Evolutionary conservation across 768 basidiomycete genomes (phyloP).

Genomic region (Boletellus ananas): DNA sequence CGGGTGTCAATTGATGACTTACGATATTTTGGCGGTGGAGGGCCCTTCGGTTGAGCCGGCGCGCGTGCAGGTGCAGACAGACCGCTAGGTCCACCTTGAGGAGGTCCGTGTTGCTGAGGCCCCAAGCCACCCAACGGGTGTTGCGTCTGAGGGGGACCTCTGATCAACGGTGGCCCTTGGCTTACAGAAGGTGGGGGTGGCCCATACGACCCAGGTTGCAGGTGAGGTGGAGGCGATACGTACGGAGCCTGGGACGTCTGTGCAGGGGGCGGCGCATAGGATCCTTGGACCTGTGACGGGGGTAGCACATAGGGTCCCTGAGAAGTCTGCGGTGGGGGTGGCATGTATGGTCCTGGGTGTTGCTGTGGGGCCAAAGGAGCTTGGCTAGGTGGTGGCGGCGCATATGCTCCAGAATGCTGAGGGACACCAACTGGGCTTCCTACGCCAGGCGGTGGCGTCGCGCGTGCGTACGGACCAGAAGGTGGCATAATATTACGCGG

Average conservation of each 20-base stretch:
- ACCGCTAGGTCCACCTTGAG: slow-evolving; percentile 25
- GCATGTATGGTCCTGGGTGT: slow-evolving; percentile 25
- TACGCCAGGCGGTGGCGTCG: slow-evolving; percentile 40
- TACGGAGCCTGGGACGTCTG: slow-evolving; percentile 26
- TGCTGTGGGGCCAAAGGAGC: slow-evolving; percentile 13
- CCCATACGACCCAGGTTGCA: slow-evolving; percentile 24
- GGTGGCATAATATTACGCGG: slow-evolving; percentile 30
- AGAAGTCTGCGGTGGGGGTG: slow-evolving; percentile 21
- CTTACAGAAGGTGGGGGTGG: slow-evolving; percentile 25
- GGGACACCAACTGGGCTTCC: slow-evolving; percentile 22
- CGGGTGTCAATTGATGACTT: slow-evolving; percentile 25
- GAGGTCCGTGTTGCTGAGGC: slow-evolving; percentile 29
- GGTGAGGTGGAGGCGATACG: slow-evolving; percentile 14
- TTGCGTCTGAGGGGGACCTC: slow-evolving; percentile 27
- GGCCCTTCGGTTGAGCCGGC: slow-evolving; percentile 33
- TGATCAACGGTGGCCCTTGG: slow-evolving; percentile 29
- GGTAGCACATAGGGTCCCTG: slow-evolving; percentile 31
- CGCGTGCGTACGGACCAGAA: slow-evolving; percentile 34
- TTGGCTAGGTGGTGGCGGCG: slow-evolving; percentile 20
- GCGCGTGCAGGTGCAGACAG: slow-evolving; percentile 28
- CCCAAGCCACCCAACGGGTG: slow-evolving; percentile 26
- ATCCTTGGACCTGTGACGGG: slow-evolving; percentile 16
- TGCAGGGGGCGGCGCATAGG: slow-evolving; percentile 14
- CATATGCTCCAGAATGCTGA: slow-evolving; percentile 29
- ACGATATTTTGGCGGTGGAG: slow-evolving; percentile 58